phyloP scores from a whole-genome alignment of 2,329 filamentous ascomycete genomes.

The Arthroderma sp. region DNA sequence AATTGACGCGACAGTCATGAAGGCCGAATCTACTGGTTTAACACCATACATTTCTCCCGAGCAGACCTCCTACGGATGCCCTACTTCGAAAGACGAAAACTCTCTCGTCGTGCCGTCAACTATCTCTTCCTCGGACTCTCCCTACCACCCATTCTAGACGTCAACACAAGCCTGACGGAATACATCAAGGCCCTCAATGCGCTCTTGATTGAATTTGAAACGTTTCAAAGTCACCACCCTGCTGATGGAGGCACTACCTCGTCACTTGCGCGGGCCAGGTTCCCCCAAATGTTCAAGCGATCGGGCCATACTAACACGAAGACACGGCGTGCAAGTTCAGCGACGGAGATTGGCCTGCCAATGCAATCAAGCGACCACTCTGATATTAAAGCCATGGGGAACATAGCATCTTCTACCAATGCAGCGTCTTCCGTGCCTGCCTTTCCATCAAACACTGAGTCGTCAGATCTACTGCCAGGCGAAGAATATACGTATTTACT shows the following conservation, averaged over 20 bases:
- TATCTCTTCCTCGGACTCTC: slow-evolving; percentile 87
- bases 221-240: slow-evolving; percentile 77
- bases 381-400: slow-evolving; percentile 34
- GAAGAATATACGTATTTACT: slow-evolving; percentile 81
- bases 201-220: slow-evolving; percentile 80
- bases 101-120: slow-evolving; percentile 82
- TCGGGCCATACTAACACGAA: slow-evolving; percentile 44
- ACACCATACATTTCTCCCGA: slow-evolving; percentile 84
- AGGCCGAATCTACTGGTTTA: slow-evolving; percentile 94
- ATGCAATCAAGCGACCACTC: slow-evolving; percentile 36
- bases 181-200: slow-evolving; percentile 78
- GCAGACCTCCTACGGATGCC: slow-evolving; percentile 67
- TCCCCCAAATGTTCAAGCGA: slow-evolving; percentile 73
- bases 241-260: slow-evolving; percentile 57
- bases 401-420: slow-evolving; percentile 25
- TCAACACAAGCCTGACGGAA: slow-evolving; percentile 67
- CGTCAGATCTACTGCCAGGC: slow-evolving; percentile 55
- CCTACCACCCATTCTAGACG: slow-evolving; percentile 75
- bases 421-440: slow-evolving; percentile 27
- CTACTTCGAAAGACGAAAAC: slow-evolving; percentile 71
- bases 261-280: slow-evolving; percentile 61
- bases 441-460: slow-evolving; percentile 35
- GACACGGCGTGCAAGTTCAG: slow-evolving; percentile 45
- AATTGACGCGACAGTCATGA: slow-evolving; percentile 53
- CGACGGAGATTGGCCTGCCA: slow-evolving; percentile 45